phyloP scores from a whole-genome alignment of 2,329 filamentous ascomycete species.

The Hortaea sp. region DNA sequence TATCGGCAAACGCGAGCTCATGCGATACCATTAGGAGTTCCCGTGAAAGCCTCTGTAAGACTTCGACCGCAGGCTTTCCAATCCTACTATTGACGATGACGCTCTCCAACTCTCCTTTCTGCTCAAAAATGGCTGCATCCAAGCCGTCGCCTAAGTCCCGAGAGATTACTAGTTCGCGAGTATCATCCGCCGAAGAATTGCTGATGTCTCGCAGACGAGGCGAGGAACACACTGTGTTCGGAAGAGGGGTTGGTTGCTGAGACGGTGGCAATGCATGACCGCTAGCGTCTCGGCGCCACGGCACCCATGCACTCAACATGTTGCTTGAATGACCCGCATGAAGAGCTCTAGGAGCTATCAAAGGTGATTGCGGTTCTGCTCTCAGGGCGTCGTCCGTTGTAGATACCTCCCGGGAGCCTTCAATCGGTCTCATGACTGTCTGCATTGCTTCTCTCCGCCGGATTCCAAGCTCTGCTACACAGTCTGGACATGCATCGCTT shows the following conservation, averaged over 20 bases:
- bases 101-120: conserved; percentile 27
- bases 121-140: conserved; percentile 32
- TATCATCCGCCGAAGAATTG: neutral
- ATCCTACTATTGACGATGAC: conserved; percentile 30
- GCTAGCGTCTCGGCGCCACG: neutral
- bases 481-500: conserved; percentile 23
- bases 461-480: conserved; percentile 20
- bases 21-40: conserved; percentile 18
- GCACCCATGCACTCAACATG: neutral
- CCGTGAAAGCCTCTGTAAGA: conserved; percentile 15
- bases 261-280: neutral
- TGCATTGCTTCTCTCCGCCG: conserved; percentile 6
- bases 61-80: conserved; percentile 9
- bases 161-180: conserved; percentile 1
- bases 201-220: neutral
- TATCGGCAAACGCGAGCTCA: conserved; percentile 6
- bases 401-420: neutral
- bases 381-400: neutral
- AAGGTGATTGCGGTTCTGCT: neutral
- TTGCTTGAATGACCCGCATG: neutral
- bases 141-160: conserved; percentile 28
- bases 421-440: neutral
- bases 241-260: neutral
- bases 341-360: neutral
- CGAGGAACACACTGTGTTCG: neutral